Conservation (phyloP, 2,329 filamentous ascomycete species). For the Colletotrichum eleusines region DNA sequence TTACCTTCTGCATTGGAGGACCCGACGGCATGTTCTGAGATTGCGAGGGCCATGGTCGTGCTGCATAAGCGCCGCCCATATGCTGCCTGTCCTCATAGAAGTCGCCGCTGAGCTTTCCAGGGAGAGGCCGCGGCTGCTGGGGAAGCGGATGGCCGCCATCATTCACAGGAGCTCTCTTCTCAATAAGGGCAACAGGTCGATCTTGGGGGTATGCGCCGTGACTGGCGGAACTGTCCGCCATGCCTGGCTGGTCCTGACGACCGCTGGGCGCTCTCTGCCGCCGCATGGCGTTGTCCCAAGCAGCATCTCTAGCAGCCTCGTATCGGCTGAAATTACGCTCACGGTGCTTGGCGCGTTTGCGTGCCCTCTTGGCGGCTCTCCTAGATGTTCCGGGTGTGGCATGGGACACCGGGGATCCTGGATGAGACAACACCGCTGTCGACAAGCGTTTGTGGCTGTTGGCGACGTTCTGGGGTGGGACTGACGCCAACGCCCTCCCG, state of each 20-base stretch:
- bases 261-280: conserved; percentile 22
- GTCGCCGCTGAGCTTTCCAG: conserved; percentile 32
- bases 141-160: conserved; percentile 42
- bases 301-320: conserved; percentile 38
- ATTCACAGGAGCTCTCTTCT: conserved; percentile 22
- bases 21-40: conserved; percentile 30
- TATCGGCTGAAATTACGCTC: conserved; percentile 41
- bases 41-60: conserved; percentile 6
- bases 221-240: conserved; percentile 31
- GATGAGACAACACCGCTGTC: conserved; percentile 21
- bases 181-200: conserved; percentile 11
- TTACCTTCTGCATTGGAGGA: conserved; percentile 45
- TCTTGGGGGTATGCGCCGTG: conserved; percentile 33
- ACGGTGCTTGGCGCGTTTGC: conserved; percentile 25
- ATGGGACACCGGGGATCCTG: conserved; percentile 27
- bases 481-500: conserved; percentile 27
- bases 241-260: conserved; percentile 7
- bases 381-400: conserved; percentile 25
- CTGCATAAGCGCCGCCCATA: conserved; percentile 8
- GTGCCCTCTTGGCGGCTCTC: conserved; percentile 26
- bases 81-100: conserved; percentile 44
- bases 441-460: conserved; percentile 29
- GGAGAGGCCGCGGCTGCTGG: conserved; percentile 18
- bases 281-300: conserved; percentile 31
- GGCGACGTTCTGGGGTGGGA: conserved; percentile 2